Conservation (phyloP, 2,329 filamentous ascomycete species). For the Calonectria fujianensis region DNA sequence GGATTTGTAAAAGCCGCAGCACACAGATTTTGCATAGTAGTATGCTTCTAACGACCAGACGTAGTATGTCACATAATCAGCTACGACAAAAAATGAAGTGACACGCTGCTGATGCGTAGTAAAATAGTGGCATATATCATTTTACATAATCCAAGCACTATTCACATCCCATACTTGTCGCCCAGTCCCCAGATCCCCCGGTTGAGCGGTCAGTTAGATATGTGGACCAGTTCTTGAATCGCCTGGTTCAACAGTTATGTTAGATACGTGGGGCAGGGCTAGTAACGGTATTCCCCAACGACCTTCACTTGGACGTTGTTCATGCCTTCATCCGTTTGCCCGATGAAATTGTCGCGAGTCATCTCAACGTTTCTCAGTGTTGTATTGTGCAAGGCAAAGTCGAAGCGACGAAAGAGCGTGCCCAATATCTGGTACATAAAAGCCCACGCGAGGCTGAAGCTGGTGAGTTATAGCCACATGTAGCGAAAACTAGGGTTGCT, state of each 20-base stretch:
- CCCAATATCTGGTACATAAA: background rate
- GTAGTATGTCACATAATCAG: background rate
- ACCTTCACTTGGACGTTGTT: background rate
- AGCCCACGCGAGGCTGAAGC: background rate
- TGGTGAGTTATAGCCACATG: background rate
- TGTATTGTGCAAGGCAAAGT: background rate
- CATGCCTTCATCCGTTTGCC: background rate
- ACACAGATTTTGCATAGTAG: background rate
- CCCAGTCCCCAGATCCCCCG: too few species aligned
- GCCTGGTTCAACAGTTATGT: background rate
- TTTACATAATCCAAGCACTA: background rate
- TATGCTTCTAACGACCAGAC: background rate
- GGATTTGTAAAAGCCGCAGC: background rate
- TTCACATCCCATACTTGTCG: background rate
- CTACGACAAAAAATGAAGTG: too few species aligned
- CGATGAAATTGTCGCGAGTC: conserved; percentile 4
- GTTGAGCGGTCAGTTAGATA: too few species aligned
- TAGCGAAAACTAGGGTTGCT: background rate
- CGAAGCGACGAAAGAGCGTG: background rate
- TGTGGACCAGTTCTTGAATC: too few species aligned
- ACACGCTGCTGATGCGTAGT: too few species aligned
- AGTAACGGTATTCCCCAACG: background rate
- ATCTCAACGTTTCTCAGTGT: background rate
- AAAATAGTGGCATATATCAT: too few species aligned
- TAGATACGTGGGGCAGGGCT: too few species aligned